Evolutionary conservation across 345 rosid species (phyloP).

Genomic region (Physaria fendleri): DNA sequence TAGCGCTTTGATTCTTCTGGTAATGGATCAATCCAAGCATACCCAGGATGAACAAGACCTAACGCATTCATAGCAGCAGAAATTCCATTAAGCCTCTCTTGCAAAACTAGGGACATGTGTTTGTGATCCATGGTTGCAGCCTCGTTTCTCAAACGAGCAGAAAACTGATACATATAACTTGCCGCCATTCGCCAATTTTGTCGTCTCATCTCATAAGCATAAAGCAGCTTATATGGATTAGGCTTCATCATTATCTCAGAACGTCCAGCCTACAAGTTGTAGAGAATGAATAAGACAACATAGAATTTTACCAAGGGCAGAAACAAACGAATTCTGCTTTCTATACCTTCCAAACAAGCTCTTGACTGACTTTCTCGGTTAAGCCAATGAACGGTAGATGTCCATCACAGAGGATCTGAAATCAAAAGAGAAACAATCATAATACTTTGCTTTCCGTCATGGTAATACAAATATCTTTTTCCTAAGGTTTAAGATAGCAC

Average conservation of each 20-base stretch:
- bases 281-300: conserved; percentile 10
- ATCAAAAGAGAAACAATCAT: conserved; percentile 13
- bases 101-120: conserved; percentile 44
- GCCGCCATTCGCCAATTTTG: conserved; percentile 97
- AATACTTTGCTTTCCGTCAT: background rate
- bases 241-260: conserved; percentile 68
- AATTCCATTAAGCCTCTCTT: conserved; percentile 85
- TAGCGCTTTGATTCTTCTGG: conserved; percentile 40
- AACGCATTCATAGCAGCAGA: conserved; percentile 90
- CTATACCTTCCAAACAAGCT: conserved; percentile 93
- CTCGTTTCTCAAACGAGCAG: conserved; percentile 71
- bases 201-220: conserved; percentile 86
- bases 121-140: conserved; percentile 49
- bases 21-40: conserved; percentile 83
- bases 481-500: conserved; percentile 7
- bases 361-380: conserved; percentile 80
- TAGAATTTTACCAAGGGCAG: conserved; percentile 4
- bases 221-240: conserved; percentile 83
- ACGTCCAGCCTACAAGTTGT: conserved; percentile 63
- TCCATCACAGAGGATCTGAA: conserved; percentile 77
- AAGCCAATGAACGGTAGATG: conserved; percentile 83
- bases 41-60: conserved; percentile 66
- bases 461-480: conserved; percentile 4
- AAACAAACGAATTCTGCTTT: conserved; percentile 2
- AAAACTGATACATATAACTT: conserved; percentile 65